These are phyloP conservation scores for Gossypium schwendimanii DNA, from an alignment of 441 rosid genomes.

Conservation along the genomic window DNA sequence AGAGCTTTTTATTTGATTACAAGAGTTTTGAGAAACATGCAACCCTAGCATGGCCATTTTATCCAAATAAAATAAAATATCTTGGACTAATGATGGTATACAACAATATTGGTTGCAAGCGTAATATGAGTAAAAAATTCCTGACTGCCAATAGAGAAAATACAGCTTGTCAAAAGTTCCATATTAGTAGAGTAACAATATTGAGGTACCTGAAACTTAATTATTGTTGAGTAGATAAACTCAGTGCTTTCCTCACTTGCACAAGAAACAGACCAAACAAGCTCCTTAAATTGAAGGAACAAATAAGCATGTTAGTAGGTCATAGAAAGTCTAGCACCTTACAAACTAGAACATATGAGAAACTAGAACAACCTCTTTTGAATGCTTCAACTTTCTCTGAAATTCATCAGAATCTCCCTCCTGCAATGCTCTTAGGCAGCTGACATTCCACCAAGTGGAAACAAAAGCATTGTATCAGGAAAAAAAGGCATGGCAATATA, in stretches of 20 bases:
- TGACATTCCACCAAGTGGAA: constrained; percentile 28
- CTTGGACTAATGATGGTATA: background rate
- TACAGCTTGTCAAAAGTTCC: background rate
- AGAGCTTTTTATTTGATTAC: background rate
- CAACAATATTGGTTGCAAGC: background rate
- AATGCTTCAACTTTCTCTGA: constrained; percentile 43
- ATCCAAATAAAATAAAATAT: background rate
- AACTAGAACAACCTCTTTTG: constrained; percentile 61
- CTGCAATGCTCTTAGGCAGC: constrained; percentile 83
- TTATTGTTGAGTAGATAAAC: constrained; percentile 67
- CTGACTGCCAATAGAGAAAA: background rate
- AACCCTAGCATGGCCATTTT: background rate
- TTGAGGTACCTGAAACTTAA: constrained; percentile 75
- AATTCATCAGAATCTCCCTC: constrained; percentile 82
- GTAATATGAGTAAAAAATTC: background rate
- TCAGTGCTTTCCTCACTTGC: constrained; percentile 94
- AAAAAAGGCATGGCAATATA: background rate
- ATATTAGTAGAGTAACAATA: background rate
- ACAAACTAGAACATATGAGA: constrained; percentile 5
- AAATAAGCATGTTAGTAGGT: constrained; percentile 12
- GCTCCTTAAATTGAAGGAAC: constrained; percentile 47
- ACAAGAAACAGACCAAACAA: constrained; percentile 60
- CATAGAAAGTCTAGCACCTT: constrained; percentile 15
- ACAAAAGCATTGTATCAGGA: constrained; percentile 11
- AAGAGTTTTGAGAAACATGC: background rate